phyloP scores from a whole-genome alignment of 441 rosid genomes.

The Biscutella auriculata region DNA sequence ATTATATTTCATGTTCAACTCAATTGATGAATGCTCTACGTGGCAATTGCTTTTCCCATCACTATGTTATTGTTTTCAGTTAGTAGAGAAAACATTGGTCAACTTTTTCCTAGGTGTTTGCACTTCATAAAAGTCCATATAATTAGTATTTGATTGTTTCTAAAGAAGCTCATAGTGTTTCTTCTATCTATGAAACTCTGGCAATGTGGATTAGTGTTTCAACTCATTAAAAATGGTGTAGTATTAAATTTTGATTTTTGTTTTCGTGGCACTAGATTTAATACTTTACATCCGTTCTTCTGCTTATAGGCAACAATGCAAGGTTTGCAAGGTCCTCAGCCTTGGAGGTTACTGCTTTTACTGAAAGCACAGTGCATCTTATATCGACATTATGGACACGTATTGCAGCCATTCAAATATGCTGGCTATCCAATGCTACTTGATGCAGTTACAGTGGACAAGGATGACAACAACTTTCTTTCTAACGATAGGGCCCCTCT shows the following conservation, averaged over 20 bases:
- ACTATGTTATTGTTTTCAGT: neutral
- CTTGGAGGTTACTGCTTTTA: constrained; percentile 95
- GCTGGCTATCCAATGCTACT: constrained; percentile 99
- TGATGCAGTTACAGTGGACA: constrained; percentile 83
- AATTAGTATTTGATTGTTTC: neutral
- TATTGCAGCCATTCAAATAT: constrained; percentile 95
- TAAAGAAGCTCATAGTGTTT: neutral
- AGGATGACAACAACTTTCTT: constrained; percentile 89
- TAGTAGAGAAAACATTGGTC: neutral
- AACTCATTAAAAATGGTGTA: neutral
- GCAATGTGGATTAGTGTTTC: neutral
- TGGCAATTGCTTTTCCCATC: constrained; percentile 2
- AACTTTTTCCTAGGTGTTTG: constrained; percentile 1
- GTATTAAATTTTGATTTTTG: neutral
- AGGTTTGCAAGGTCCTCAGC: constrained; percentile 99
- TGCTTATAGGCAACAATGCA: constrained; percentile 91
- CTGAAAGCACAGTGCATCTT: constrained; percentile 96
- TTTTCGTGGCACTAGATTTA: neutral
- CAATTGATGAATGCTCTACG: constrained; percentile 4
- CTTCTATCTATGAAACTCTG: constrained; percentile 1
- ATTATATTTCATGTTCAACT: constrained; percentile 2
- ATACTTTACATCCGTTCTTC: neutral
- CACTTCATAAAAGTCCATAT: neutral
- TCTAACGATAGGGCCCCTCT: constrained; percentile 88
- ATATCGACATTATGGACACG: constrained; percentile 74